Percentiles rank a stretch among this genome's conserved stretches.
phyloP scores from a whole-genome alignment of 495 filamentous ascomycete genomes.

The Annulohypoxylon stygium region DNA sequence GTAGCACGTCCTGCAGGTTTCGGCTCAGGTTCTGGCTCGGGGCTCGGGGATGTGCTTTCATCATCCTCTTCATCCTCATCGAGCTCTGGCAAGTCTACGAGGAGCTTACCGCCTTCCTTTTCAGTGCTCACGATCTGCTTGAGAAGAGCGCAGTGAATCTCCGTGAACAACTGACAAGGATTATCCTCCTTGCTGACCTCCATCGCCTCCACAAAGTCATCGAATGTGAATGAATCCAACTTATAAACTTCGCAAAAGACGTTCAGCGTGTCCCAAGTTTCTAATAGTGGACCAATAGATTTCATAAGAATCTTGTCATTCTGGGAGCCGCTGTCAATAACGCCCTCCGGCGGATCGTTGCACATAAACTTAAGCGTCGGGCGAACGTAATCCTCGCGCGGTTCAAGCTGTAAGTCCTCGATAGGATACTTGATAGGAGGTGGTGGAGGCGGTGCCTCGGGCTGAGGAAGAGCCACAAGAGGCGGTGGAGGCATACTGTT shows the following conservation, averaged over 20 bases:
- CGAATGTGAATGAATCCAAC: constrained; percentile 96
- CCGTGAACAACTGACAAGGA: constrained; percentile 88
- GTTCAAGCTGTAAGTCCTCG: constrained; percentile 86
- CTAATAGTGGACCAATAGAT: constrained; percentile 82
- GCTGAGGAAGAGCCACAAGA: constrained; percentile 32
- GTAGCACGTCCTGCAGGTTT: constrained; percentile 78
- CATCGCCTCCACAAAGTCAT: constrained; percentile 93
- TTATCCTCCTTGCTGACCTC: constrained; percentile 79
- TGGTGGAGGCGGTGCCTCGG: constrained; percentile 69
- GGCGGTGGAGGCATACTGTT: constrained; percentile 54
- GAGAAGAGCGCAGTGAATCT: constrained; percentile 90
- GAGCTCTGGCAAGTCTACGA: constrained; percentile 82
- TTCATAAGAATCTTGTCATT: constrained; percentile 77
- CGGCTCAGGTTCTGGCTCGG: constrained; percentile 72
- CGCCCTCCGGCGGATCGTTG: constrained; percentile 64
- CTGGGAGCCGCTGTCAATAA: constrained; percentile 49
- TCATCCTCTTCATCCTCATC: constrained; percentile 71
- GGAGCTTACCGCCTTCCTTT: constrained; percentile 80
- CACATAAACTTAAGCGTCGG: constrained; percentile 84
- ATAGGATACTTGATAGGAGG: constrained; percentile 94
- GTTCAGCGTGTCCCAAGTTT: constrained; percentile 96
- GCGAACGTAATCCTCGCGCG: constrained; percentile 68
- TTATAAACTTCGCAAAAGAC: constrained; percentile 94
- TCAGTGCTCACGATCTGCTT: constrained; percentile 85
- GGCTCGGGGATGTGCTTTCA: constrained; percentile 58